Percentiles rank a stretch among this genome's conserved stretches.
phyloP scores from a whole-genome alignment of 345 rosid genomes.

The Citrus australasica region DNA sequence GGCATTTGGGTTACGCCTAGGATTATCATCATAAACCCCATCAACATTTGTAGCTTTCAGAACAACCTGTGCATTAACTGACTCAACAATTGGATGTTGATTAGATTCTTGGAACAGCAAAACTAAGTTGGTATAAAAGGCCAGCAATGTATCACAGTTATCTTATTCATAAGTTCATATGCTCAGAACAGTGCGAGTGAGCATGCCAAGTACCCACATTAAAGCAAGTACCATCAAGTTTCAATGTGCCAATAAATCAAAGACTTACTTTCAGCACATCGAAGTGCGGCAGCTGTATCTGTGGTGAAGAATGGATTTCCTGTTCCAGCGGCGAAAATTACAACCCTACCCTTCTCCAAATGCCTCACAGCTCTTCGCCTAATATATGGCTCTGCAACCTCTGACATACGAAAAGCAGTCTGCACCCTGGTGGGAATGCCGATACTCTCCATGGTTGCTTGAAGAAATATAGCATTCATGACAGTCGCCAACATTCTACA shows the following conservation, averaged over 20 bases:
- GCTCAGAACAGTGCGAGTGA: not conserved
- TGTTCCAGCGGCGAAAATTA: conserved; percentile 97
- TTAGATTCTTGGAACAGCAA: not conserved
- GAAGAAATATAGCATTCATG: conserved; percentile 94
- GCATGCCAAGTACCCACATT: not conserved
- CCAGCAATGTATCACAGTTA: not conserved
- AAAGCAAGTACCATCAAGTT: not conserved
- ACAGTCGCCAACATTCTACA: conserved; percentile 93
- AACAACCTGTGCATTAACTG: conserved; percentile 95
- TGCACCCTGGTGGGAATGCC: conserved; percentile 95
- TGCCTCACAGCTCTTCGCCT: conserved; percentile 85
- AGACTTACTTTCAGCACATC: conserved; percentile 93
- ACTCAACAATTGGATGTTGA: conserved; percentile 3
- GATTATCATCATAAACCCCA: conserved; percentile 89
- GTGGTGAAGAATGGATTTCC: conserved; percentile 98
- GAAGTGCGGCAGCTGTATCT: conserved; percentile 91
- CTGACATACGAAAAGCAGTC: conserved; percentile 95
- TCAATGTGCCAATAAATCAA: not conserved
- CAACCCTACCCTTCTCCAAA: conserved; percentile 94
- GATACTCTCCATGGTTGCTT: conserved; percentile 96
- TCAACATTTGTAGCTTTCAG: conserved; percentile 92
- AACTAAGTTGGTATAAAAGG: not conserved
- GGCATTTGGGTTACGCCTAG: conserved; percentile 76
- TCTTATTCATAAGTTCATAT: not conserved
- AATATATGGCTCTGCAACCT: conserved; percentile 96